Evolutionary conservation across 495 filamentous ascomycete genomes (phyloP).

Genomic region (Ascodesmis nigricans): DNA sequence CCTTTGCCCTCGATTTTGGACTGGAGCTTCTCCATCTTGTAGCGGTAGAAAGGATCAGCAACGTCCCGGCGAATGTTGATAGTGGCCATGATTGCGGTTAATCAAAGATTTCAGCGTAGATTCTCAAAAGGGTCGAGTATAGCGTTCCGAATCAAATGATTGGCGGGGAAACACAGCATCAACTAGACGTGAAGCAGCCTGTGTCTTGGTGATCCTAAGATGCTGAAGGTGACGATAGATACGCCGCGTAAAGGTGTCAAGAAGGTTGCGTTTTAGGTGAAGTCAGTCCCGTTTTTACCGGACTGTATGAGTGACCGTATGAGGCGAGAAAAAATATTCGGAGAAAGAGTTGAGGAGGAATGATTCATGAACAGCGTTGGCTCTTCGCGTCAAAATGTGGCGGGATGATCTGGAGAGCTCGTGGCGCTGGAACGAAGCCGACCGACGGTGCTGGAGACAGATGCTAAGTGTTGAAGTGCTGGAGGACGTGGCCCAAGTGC

Average conservation of each 20-base stretch:
- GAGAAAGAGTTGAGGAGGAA: slow-evolving; percentile 21
- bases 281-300: slow-evolving; percentile 13
- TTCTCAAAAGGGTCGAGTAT: slow-evolving; percentile 12
- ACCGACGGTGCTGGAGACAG: too few relatives aligned
- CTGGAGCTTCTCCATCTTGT: slow-evolving; percentile 97
- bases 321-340: slow-evolving; percentile 21
- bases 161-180: slow-evolving; percentile 19
- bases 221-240: slow-evolving; percentile 1
- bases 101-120: slow-evolving; percentile 6
- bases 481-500: too few relatives aligned
- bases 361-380: slow-evolving; percentile 22
- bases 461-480: too few relatives aligned
- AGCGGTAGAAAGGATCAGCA: slow-evolving; percentile 96
- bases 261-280: slow-evolving; percentile 13
- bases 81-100: slow-evolving; percentile 52
- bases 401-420: too few relatives aligned
- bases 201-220: not conserved
- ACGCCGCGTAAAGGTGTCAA: slow-evolving; percentile 1
- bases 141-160: slow-evolving; percentile 14
- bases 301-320: slow-evolving; percentile 22
- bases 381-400: slow-evolving; percentile 1
- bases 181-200: slow-evolving; percentile 12
- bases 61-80: slow-evolving; percentile 98
- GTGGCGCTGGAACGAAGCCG: too few relatives aligned
- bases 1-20: slow-evolving; percentile 99